Conservation (phyloP, 116 monocot species). For the Dioscorea cayenensis region DNA sequence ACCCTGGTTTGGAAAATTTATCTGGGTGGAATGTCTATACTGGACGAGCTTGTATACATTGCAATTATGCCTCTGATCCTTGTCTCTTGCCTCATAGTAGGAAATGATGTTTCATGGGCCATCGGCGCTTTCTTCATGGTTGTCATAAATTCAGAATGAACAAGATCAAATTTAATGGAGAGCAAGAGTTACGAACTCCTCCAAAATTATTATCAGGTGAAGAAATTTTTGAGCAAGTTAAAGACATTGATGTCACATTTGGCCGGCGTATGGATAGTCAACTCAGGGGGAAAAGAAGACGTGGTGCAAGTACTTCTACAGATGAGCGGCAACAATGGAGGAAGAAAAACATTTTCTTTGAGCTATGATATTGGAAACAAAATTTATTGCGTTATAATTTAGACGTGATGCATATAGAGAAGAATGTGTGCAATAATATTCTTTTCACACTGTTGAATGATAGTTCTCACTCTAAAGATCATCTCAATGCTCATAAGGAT, state of each 20-base stretch:
- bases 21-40: no score
- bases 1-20: no score
- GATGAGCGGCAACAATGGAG: not conserved
- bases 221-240: not conserved
- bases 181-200: not conserved
- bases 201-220: not conserved
- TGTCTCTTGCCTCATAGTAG: not conserved
- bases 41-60: no score
- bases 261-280: no score
- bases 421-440: not conserved
- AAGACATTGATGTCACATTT: no score
- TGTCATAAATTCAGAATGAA: conserved; percentile 1
- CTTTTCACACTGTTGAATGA: no score
- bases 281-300: not conserved
- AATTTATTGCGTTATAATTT: not conserved
- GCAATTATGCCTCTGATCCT: no score
- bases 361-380: not conserved
- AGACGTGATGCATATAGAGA: not conserved
- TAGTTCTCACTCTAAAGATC: no score
- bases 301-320: no score
- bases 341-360: not conserved
- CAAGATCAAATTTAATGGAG: not conserved
- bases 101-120: conserved; percentile 9
- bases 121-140: not conserved
- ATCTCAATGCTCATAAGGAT: no score